Base-by-base conservation (phyloP, 805 yeast species). In the Ogataea paradorogensis region DNA sequence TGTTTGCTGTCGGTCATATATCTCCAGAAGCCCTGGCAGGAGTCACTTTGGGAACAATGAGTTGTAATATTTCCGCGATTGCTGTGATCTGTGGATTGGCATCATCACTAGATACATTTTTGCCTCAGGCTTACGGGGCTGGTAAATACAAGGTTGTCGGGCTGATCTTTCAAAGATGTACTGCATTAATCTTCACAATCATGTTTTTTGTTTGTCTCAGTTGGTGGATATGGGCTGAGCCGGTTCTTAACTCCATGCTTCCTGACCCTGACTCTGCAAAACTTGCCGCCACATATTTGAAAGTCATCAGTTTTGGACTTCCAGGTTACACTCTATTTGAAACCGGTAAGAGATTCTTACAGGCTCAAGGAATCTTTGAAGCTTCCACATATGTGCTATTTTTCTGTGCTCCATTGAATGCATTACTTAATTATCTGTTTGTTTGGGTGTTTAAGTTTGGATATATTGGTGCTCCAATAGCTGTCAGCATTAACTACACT, bases 121-220 rank as follows among this genome's bases (percentile, higher is more conserved):
- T 90, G 57, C 84, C 90, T 2, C 91, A 84, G 59, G 83, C 90
- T 1, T 83, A 69, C 54, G 91, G 93, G 15, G 75, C 86, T 21
- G 71, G 73, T 36, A 83, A 82, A 49, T 74, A 67, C 55, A 74
- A 73, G 47, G 53, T 73, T 42, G 91, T 84, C 15, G 93, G 93
- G 0, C 61, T 82, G 15, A 77, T 83, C 42, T 76, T 81, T 49
- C 73, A 81, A 51, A 67, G 87, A 53, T 84, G 91, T 63, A 74
- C 80, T 7, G 70, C 77, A 33, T 69, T 84, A 23, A 63, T 74
- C 30, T 59, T 73, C 41, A 46, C 71, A n/a, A 52, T 74, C 22
- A 74, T 70, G 58, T 46, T 79, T 18, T 80, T 87, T 8, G 70
- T 84, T 36, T 69, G 75, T 43, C 38, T 69, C 15, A 56, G 78